phyloP scores from a whole-genome alignment of 169 alveolate genomes.

The Cyclospora cayetanensis region DNA sequence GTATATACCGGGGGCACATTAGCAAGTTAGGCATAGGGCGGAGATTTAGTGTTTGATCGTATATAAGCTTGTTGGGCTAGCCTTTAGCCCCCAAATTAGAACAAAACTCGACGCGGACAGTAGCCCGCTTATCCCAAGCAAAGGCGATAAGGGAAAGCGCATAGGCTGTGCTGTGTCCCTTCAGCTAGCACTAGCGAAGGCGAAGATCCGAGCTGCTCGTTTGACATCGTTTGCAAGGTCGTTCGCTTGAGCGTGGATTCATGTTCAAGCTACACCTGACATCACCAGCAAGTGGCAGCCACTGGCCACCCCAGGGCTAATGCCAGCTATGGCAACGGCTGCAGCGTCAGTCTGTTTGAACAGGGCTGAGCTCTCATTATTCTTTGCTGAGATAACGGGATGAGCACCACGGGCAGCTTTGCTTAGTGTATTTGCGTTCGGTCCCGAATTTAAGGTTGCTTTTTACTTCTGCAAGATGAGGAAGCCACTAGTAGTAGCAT shows the following conservation, averaged over 20 bases:
- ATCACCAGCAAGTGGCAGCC: too few species aligned
- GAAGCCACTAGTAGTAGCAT: too few species aligned
- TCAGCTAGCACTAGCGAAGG: constrained; percentile 61
- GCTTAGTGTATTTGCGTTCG: not conserved
- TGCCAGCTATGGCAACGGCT: not conserved
- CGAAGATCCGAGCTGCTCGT: constrained; percentile 65
- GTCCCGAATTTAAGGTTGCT: too few species aligned
- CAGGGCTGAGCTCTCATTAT: not conserved
- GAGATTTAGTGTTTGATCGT: too few species aligned
- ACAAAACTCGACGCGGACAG: not conserved
- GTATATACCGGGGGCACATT: too few species aligned
- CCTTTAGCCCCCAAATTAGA: too few species aligned
- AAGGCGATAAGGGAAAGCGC: not conserved
- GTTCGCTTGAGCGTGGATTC: constrained; percentile 11
- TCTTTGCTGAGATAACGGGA: not conserved
- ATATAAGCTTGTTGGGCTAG: too few species aligned
- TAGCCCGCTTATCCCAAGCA: not conserved
- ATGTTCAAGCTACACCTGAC: not conserved
- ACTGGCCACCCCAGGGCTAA: not conserved
- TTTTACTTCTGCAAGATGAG: too few species aligned
- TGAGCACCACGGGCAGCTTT: not conserved
- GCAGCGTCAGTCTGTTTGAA: not conserved
- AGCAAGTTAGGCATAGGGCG: too few species aligned
- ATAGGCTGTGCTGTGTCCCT: not conserved
- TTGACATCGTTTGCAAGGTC: constrained; percentile 66